Evolutionary conservation across 345 rosid genomes (phyloP), one percentile per base, ranked within the genome.

Genomic region (Anacardium occidentale): DNA sequence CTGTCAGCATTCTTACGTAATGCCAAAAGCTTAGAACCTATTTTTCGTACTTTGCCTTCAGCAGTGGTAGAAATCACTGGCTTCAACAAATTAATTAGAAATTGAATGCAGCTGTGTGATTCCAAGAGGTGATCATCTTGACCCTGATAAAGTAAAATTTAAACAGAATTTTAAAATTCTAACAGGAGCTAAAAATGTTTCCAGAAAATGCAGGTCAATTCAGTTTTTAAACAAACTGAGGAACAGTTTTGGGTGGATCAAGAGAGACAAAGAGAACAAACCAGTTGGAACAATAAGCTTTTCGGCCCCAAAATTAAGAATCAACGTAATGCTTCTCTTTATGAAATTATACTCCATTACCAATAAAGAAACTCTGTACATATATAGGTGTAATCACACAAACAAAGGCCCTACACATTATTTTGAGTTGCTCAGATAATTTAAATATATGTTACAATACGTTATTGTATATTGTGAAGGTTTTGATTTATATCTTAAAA

Each of bases 61-160:
- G 80, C 71, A 65, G 74, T 66, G 51, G 82, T 64, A 20, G 89
- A 78, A 61, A 69, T 55, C 32, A 87, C 81, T 50, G 98, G 98
- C 79, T 88, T 92, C 85, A 94, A 81, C 81, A 92, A 63, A 81
- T 84, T 90, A 15, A 89, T 84, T 73, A 92, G 83, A 83, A 94
- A 90, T 61, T 42, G 74, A 75, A 94, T 80, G 86, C 82, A 76
- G 54, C 79, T 68, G 34, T 88, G 81, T 58, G 94, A 89, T 74
- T 95, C 97, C 83, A 92, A 78, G 67, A 89, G 83, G 63, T 85
- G 86, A 65, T 89, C 91, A 75, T 90, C 98, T 80, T 87, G 96
- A 70, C 87, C 92, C 99, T 95, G 87, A 72, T 71, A 78, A 37
- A 56, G 67, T 42, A 55, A 76, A 76, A 52, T 26, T 64, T 15